Conservation (phyloP, 768 basidiomycete species). For the Tulasnella sp. region DNA sequence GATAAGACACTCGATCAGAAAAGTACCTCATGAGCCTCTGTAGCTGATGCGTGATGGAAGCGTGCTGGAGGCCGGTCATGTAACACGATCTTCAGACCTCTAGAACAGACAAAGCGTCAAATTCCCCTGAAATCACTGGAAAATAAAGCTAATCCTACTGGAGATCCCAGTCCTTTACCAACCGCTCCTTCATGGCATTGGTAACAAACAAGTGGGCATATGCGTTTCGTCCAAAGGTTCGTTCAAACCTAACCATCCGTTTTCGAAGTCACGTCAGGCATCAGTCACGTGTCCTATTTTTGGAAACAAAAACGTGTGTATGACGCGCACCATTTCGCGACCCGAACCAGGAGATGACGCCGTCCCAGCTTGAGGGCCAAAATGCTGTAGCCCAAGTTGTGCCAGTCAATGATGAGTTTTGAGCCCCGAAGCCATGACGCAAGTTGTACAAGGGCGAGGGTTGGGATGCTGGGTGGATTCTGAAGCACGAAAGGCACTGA, state of each 20-base stretch:
- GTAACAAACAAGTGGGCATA: constrained; percentile 94
- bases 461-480: constrained; percentile 97
- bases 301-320: background rate
- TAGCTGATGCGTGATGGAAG: constrained; percentile 63
- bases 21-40: constrained; percentile 69
- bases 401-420: constrained; percentile 97
- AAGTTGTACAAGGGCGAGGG: constrained; percentile 76
- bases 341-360: constrained; percentile 56
- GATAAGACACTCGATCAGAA: background rate
- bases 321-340: constrained; percentile 59
- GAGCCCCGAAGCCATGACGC: constrained; percentile 59
- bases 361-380: constrained; percentile 73
- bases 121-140: background rate
- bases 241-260: constrained; percentile 60
- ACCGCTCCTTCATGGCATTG: constrained; percentile 65
- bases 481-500: constrained; percentile 30
- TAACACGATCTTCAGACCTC: constrained; percentile 70
- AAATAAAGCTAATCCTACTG: constrained; percentile 41
- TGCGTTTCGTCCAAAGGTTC: constrained; percentile 66
- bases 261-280: background rate
- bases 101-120: constrained; percentile 30
- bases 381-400: constrained; percentile 93
- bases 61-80: constrained; percentile 86
- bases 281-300: background rate
- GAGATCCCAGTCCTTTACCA: constrained; percentile 67